A percentile compares a stretch with the other conserved stretches of the same genome.
Conservation (phyloP, 441 rosid genomes). For the Macaranga tanarius region DNA sequence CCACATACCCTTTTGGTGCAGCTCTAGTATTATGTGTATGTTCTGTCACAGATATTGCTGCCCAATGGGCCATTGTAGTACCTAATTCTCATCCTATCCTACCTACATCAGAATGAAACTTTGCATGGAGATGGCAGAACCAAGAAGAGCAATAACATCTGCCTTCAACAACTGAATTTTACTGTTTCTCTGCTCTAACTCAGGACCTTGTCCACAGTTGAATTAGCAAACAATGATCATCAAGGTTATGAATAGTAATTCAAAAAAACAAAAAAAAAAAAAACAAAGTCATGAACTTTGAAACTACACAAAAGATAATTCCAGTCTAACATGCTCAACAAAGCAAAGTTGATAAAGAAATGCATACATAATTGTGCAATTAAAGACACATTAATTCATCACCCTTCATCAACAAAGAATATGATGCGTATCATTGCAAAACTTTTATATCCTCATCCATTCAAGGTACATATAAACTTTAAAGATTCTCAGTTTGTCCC, state of each 20-base stretch:
- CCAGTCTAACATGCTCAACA: conserved; percentile 3
- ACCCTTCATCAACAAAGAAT: conserved; percentile 12
- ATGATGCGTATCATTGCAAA: conserved; percentile 14
- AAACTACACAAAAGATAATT: background rate
- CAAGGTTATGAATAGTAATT: background rate
- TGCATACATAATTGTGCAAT: conserved; percentile 12
- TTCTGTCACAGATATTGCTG: background rate
- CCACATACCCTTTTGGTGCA: conserved; percentile 8
- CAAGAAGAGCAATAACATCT: background rate
- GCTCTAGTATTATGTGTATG: background rate
- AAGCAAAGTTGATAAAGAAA: background rate
- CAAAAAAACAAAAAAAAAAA: background rate
- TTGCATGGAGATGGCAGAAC: conserved; percentile 2
- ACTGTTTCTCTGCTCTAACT: background rate
- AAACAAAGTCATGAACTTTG: background rate
- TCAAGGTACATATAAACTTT: conserved; percentile 22
- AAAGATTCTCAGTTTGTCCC: conserved; percentile 37
- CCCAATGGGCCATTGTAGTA: background rate
- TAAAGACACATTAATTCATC: conserved; percentile 5
- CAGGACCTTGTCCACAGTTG: background rate
- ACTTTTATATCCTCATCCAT: conserved; percentile 8
- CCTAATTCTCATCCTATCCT: background rate
- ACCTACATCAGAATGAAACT: background rate
- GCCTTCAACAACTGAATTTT: background rate
- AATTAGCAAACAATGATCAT: background rate